Evolutionary conservation across 2,329 filamentous ascomycete genomes (phyloP).

Genomic region (Aspergillus luchuensis): DNA sequence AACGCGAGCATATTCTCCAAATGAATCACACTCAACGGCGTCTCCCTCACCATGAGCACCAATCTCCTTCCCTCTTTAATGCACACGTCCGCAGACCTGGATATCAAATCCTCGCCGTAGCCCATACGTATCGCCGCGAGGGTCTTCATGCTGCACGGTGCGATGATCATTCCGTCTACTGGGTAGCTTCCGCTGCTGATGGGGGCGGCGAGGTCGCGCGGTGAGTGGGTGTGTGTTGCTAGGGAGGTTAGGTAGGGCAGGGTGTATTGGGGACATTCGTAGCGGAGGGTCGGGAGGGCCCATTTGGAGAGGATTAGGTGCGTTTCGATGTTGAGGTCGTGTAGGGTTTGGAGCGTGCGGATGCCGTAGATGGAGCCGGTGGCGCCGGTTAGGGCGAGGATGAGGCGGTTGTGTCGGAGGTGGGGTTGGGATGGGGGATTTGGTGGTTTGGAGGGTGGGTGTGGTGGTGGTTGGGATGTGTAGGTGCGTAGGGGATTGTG

Average conservation of each 20-base stretch:
- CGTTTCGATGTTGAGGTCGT: constrained; percentile 28
- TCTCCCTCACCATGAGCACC: constrained; percentile 43
- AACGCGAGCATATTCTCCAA: constrained; percentile 12
- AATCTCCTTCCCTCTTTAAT: constrained; percentile 45
- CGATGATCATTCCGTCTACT: constrained; percentile 48
- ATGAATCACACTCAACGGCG: constrained; percentile 26
- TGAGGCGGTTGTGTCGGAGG: neutral
- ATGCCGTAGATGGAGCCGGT: constrained; percentile 34
- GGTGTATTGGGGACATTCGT: constrained; percentile 18
- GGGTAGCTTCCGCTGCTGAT: constrained; percentile 25
- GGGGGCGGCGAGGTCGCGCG: constrained; percentile 29
- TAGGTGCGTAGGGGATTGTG: neutral
- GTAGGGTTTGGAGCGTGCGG: constrained; percentile 27
- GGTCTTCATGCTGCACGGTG: constrained; percentile 50
- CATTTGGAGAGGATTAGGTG: constrained; percentile 33
- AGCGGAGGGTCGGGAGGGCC: constrained; percentile 29
- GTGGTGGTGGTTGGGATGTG: neutral
- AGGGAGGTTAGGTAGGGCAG: constrained; percentile 14
- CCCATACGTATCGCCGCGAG: constrained; percentile 43
- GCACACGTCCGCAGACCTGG: constrained; percentile 45
- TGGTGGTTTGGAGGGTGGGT: neutral
- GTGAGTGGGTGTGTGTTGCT: constrained; percentile 18
- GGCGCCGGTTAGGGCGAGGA: constrained; percentile 36
- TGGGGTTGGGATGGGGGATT: neutral
- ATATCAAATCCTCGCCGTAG: constrained; percentile 46